Evolutionary conservation across 306 rosid genomes (phyloP), one percentile per base, ranked within the genome.

Genomic region (Fagus sylvatica): DNA sequence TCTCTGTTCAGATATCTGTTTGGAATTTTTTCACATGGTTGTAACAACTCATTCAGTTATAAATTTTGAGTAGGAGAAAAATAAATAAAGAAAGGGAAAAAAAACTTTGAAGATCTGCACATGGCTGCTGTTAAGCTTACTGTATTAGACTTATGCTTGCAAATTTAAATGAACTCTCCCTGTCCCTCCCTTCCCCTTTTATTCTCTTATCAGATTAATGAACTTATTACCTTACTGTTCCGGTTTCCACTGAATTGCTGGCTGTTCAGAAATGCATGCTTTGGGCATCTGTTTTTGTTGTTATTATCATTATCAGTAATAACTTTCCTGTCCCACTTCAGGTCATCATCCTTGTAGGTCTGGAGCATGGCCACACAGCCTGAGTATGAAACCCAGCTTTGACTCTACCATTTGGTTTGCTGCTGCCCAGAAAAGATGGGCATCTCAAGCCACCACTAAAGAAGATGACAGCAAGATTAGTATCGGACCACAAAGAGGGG

Each of bases 391-490:
- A 75, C 77, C 85, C 41, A 43, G 66, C 15, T 78, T 74, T 84
- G 73, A 37, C 68, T 37, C 74, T 16, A 66, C 72, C 53, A 60
- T 79, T 17, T 89, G 74, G 36, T 68, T 70, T 69, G 60, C 74
- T 81, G 65, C 70, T 62, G 37, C 74, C 46, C 98, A 82, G 88
- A 86, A 74, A 80, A 86, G 99, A 78, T 93, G 93, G 94, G 88
- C 88, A 75, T 92, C 96, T 43, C 90, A 85, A 70, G 89, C 84
- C 53, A 22, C 88, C 28, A 37, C 65, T 41, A 73, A 74, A 56
- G 97, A 91, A 72, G 97, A 89, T 61, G 93, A 89, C 59, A 73
- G 82, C 72, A 92, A 79, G 88, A 91, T 92, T 74, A 92, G 97
- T 89, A 95, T 92, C n/a, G 97, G 98, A 72, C 98, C 98, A 4